These are phyloP conservation scores for Penicillium bialowiezense DNA, from an alignment of 495 filamentous ascomycete species.

Conservation along the genomic window DNA sequence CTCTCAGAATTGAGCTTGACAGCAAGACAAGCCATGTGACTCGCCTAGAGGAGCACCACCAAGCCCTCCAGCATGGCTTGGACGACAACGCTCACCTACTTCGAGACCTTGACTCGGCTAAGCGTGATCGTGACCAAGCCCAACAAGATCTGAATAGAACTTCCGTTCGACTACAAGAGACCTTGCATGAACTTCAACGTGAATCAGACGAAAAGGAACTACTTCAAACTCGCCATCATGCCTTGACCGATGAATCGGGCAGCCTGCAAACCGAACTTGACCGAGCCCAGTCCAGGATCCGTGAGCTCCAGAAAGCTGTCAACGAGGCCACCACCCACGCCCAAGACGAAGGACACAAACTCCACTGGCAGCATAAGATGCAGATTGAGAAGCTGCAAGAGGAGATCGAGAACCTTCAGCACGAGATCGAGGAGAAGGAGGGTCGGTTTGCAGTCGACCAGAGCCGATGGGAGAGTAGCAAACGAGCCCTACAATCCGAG, in stretches of 20 bases:
- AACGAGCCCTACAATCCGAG: constrained; percentile 60
- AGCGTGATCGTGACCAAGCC: constrained; percentile 35
- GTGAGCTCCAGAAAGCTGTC: constrained; percentile 56
- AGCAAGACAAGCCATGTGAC: constrained; percentile 42
- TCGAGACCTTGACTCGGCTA: constrained; percentile 39
- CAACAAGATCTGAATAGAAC: constrained; percentile 38
- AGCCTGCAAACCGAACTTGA: constrained; percentile 62
- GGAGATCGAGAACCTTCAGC: constrained; percentile 65
- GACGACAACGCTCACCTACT: constrained; percentile 42
- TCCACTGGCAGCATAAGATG: constrained; percentile 57
- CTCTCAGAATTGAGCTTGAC: constrained; percentile 48
- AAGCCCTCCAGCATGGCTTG: constrained; percentile 41
- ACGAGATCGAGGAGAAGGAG: constrained; percentile 72
- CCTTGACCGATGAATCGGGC: constrained; percentile 64
- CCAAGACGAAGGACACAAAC: constrained; percentile 54
- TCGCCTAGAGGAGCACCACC: constrained; percentile 40
- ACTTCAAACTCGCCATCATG: constrained; percentile 65
- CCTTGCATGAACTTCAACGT: constrained; percentile 53
- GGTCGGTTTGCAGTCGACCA: constrained; percentile 65
- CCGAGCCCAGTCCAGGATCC: constrained; percentile 52
- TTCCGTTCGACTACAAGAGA: constrained; percentile 47
- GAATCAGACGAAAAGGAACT: constrained; percentile 67
- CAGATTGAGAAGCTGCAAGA: constrained; percentile 63
- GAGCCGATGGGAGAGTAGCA: constrained; percentile 68
- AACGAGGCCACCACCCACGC: constrained; percentile 58